Percentiles rank a stretch among this genome's conserved stretches.
Evolutionary conservation across 768 basidiomycete species (phyloP).

Genomic region (Hypholoma fasciculare): DNA sequence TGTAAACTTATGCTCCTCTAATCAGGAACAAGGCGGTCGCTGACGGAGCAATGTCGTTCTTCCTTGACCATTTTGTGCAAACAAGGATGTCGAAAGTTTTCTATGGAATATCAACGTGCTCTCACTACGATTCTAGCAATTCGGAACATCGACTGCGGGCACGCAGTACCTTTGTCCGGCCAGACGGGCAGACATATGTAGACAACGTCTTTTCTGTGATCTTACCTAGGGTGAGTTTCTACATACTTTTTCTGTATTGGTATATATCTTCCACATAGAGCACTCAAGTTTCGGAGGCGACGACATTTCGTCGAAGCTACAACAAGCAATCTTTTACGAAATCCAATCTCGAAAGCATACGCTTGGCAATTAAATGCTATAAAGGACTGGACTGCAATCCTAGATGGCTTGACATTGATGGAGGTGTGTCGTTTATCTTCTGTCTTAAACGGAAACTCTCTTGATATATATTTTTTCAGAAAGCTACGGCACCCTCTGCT

Average conservation of each 20-base stretch:
- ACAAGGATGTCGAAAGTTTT: slow-evolving; percentile 17
- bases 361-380: not conserved
- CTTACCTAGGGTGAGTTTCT: slow-evolving; percentile 29
- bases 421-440: slow-evolving; percentile 1
- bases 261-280: not conserved
- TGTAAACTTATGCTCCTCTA: not conserved
- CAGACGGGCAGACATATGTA: slow-evolving; percentile 32
- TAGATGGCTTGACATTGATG: slow-evolving; percentile 17
- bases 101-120: slow-evolving; percentile 8
- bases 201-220: slow-evolving; percentile 37
- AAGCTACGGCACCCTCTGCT: not conserved
- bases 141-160: slow-evolving; percentile 38
- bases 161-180: slow-evolving; percentile 22
- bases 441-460: not conserved
- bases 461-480: not conserved
- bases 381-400: slow-evolving; percentile 3
- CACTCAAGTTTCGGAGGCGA: not conserved
- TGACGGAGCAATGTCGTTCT: slow-evolving; percentile 22
- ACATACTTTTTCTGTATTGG: not conserved
- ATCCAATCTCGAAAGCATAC: not conserved
- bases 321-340: too few relatives aligned
- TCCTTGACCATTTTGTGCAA: slow-evolving; percentile 24
- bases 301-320: not conserved
- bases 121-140: slow-evolving; percentile 22
- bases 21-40: slow-evolving; percentile 23